phyloP scores from a whole-genome alignment of 345 rosid genomes.

The Moricandia moricandioides region DNA sequence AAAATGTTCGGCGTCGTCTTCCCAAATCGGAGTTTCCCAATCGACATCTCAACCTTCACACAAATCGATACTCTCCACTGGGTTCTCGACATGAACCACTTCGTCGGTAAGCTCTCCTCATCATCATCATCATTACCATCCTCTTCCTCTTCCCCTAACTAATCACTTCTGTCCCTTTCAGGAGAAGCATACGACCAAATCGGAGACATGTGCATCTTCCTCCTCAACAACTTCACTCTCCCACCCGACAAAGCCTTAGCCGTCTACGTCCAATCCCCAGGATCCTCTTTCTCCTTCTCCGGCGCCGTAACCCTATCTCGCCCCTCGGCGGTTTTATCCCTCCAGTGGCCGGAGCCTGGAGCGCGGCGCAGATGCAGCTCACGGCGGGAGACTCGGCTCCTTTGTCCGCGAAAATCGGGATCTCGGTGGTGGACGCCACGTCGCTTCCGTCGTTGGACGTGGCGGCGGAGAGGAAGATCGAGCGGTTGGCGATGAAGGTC shows the following conservation, averaged over 20 bases:
- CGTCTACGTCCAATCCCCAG: conserved; percentile 86
- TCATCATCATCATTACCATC: no score
- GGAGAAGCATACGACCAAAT: conserved; percentile 87
- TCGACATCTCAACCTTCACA: conserved; percentile 80
- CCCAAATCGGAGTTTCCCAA: conserved; percentile 93
- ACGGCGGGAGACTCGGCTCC: conserved; percentile 61
- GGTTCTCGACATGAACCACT: conserved; percentile 96
- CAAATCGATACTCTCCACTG: conserved; percentile 93
- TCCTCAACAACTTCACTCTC: conserved; percentile 68
- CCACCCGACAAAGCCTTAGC: conserved; percentile 94
- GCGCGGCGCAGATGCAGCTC: conserved; percentile 51
- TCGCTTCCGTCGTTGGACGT: conserved; percentile 73
- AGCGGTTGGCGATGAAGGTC: conserved; percentile 84
- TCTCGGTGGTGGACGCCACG: conserved; percentile 73
- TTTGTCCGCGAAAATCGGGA: conserved; percentile 76
- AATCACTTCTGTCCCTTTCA: not conserved
- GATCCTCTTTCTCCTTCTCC: conserved; percentile 73
- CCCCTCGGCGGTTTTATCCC: conserved; percentile 83
- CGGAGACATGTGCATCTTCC: conserved; percentile 80
- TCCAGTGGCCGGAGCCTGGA: conserved; percentile 84
- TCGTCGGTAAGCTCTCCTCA: conserved; percentile 65
- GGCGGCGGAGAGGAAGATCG: conserved; percentile 62
- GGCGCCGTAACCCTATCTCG: conserved; percentile 80
- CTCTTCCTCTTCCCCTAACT: not conserved
- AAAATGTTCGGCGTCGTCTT: conserved; percentile 96